Evolutionary conservation across 1,284 basidiomycete genomes (phyloP).

Genomic region (Rhodotorula sp.): DNA sequence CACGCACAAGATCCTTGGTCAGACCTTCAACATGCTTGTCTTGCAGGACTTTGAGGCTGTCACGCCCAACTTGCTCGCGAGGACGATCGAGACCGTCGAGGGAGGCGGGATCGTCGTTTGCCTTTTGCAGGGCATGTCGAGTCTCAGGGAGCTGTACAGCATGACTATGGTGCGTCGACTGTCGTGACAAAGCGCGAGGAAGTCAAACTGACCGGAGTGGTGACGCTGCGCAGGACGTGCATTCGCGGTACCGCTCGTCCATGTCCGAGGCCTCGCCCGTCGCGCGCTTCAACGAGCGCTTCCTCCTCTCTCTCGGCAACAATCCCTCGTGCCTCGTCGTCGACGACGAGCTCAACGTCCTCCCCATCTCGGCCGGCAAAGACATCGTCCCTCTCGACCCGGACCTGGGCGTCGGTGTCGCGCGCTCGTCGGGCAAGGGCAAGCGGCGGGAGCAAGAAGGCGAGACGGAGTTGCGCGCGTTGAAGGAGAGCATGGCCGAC

Average conservation of each 20-base stretch:
- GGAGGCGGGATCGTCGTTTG: constrained; percentile 92
- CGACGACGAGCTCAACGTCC: constrained; percentile 96
- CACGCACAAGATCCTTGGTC: constrained; percentile 91
- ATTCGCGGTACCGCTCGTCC: constrained; percentile 79
- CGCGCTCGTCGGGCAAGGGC: constrained; percentile 54
- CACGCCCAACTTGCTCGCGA: constrained; percentile 92
- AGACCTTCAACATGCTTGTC: constrained; percentile 97
- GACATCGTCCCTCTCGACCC: constrained; percentile 77
- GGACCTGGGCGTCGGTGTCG: constrained; percentile 42
- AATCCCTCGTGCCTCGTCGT: constrained; percentile 88
- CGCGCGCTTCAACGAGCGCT: constrained; percentile 97
- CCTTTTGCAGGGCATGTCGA: constrained; percentile 92
- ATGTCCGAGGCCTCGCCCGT: constrained; percentile 79
- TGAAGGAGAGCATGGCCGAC: constrained; percentile 77
- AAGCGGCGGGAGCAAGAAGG: constrained; percentile 55
- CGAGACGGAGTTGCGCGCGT: constrained; percentile 66
- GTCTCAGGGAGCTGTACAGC: constrained; percentile 86
- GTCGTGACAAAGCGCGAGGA: too few species aligned
- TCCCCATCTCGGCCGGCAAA: constrained; percentile 94
- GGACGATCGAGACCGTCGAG: constrained; percentile 98
- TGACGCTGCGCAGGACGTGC: constrained; percentile 70
- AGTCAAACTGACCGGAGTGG: neutral
- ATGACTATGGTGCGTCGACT: constrained; percentile 80
- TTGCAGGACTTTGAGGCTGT: constrained; percentile 98
- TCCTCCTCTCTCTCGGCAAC: constrained; percentile 88